Evolutionary conservation across 2,329 filamentous ascomycete species (phyloP).

Genomic region (Monosporascus sp.): DNA sequence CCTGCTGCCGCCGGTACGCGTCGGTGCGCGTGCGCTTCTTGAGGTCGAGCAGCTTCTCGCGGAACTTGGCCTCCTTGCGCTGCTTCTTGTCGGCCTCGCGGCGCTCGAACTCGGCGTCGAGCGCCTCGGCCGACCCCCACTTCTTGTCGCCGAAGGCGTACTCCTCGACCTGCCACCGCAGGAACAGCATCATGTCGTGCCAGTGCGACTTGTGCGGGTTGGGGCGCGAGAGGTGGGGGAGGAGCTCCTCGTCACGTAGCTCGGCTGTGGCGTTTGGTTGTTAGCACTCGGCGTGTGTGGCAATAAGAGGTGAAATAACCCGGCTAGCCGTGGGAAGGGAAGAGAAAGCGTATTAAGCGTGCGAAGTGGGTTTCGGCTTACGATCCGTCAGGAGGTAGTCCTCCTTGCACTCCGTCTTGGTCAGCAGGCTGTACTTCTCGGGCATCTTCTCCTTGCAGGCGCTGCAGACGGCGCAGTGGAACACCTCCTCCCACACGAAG

Average conservation of each 20-base stretch:
- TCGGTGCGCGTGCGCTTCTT: slow-evolving; percentile 93
- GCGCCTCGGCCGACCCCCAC: slow-evolving; percentile 80
- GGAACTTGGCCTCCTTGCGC: slow-evolving; percentile 87
- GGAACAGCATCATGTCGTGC: slow-evolving; percentile 98
- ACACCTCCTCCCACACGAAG: slow-evolving; percentile 88
- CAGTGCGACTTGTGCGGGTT: slow-evolving; percentile 95
- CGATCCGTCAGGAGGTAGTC: slow-evolving; percentile 93
- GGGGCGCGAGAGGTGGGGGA: slow-evolving; percentile 82
- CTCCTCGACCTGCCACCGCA: slow-evolving; percentile 89
- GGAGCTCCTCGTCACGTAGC: slow-evolving; percentile 77
- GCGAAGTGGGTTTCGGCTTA: slow-evolving; percentile 37
- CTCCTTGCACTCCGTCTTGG: slow-evolving; percentile 92
- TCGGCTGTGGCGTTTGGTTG: slow-evolving; percentile 55
- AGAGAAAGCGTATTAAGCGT: background rate
- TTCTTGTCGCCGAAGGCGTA: slow-evolving; percentile 79
- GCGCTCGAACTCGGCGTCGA: slow-evolving; percentile 84
- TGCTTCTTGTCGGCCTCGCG: slow-evolving; percentile 75
- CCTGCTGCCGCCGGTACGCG: slow-evolving; percentile 70
- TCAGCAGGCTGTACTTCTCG: slow-evolving; percentile 91
- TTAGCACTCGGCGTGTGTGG: background rate
- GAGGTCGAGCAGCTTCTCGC: slow-evolving; percentile 77
- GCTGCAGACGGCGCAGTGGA: slow-evolving; percentile 69
- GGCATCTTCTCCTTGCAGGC: slow-evolving; percentile 83
- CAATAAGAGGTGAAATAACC: no score
- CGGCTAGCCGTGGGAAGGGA: background rate